Conservation (phyloP, 345 rosid species). For the Syzygium oleosum region DNA sequence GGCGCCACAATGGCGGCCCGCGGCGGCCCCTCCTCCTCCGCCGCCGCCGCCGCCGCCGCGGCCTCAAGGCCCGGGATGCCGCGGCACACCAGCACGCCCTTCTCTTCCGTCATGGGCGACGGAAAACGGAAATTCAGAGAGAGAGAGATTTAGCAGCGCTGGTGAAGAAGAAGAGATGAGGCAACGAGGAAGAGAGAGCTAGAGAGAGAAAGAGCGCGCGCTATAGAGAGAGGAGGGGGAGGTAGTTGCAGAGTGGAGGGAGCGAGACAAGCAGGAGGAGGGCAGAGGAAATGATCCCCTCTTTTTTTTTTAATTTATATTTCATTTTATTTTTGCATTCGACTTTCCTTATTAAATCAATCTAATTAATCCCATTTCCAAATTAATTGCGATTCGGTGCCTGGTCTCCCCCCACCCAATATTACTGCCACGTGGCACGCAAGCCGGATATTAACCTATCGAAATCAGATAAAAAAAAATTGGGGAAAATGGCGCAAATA, state of each 20-base stretch:
- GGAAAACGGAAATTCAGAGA: neutral
- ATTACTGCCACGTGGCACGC: too few species aligned
- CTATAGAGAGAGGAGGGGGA: neutral
- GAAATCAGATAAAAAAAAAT: too few species aligned
- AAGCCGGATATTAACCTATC: too few species aligned
- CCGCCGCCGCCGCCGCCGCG: conserved; percentile 2
- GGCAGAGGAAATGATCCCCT: neutral
- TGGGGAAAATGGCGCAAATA: too few species aligned
- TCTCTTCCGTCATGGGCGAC: conserved; percentile 39
- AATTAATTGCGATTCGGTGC: too few species aligned
- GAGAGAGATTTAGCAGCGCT: conserved; percentile 6
- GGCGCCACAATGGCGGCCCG: conserved; percentile 11
- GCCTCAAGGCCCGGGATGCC: conserved; percentile 31
- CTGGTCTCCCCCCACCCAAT: too few species aligned
- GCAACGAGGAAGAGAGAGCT: neutral
- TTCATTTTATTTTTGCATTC: neutral
- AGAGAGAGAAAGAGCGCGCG: neutral
- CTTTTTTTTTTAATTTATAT: neutral
- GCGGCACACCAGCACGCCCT: conserved; percentile 22
- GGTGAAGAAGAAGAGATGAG: neutral
- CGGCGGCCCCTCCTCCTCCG: neutral
- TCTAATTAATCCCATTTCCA: neutral
- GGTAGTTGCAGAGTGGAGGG: neutral
- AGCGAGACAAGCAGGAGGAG: neutral
- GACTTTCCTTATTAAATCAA: neutral